Evolutionary conservation across 2,329 filamentous ascomycete genomes (phyloP).

Genomic region (Aspergillus sp.): DNA sequence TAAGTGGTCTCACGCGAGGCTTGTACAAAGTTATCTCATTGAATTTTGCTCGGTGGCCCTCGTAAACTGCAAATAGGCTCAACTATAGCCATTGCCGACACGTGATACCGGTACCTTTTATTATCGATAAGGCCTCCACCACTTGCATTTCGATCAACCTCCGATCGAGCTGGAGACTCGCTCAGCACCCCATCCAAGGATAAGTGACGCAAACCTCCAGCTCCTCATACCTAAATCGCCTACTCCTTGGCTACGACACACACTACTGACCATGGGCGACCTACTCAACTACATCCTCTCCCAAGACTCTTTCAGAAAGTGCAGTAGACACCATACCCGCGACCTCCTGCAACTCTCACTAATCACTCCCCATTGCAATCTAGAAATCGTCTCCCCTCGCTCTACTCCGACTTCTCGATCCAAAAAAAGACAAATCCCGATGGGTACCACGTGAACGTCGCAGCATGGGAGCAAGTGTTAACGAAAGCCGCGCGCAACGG

Average conservation of each 20-base stretch:
- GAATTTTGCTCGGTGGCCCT: no score
- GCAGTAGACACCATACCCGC: constrained; percentile 37
- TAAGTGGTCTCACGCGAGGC: constrained; percentile 6
- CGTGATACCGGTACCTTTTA: background rate
- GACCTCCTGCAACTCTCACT: background rate
- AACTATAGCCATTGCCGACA: background rate
- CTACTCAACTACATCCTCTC: constrained; percentile 66
- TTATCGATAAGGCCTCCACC: constrained; percentile 9
- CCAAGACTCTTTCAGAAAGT: constrained; percentile 59
- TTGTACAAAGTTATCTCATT: background rate
- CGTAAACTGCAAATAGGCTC: no score
- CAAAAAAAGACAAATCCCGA: constrained; percentile 79
- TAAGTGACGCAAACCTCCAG: background rate
- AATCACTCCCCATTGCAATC: background rate
- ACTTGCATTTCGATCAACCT: background rate
- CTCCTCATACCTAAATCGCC: background rate
- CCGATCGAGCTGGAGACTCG: background rate
- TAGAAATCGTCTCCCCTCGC: constrained; percentile 75
- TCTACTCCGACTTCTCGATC: constrained; percentile 82
- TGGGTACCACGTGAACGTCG: constrained; percentile 76
- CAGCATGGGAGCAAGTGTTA: constrained; percentile 75
- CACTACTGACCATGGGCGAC: constrained; percentile 47
- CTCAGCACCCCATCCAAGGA: background rate
- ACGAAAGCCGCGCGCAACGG: constrained; percentile 68
- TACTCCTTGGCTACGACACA: background rate